These are phyloP conservation scores for Amauroascus niger DNA, from an alignment of 2,329 filamentous ascomycete species.

Conservation along the genomic window DNA sequence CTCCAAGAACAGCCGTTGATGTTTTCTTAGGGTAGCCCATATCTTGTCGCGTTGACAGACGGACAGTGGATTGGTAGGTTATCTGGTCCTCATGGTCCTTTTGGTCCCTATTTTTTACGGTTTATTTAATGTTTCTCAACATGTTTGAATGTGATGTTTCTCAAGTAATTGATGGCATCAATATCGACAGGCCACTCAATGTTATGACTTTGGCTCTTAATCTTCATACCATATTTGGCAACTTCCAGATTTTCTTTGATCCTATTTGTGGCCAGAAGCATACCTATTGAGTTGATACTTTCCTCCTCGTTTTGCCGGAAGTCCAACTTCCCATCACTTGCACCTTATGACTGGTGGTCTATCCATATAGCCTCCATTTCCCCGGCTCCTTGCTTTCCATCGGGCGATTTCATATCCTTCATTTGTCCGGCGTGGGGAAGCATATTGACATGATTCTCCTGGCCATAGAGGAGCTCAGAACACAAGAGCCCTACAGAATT, in stretches of 20 bases:
- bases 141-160: constrained; percentile 35
- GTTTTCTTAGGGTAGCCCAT: not conserved
- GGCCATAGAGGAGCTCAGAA: not conserved
- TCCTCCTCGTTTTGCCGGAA: not conserved
- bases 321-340: not conserved
- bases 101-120: not conserved
- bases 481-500: not conserved
- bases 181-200: constrained; percentile 36
- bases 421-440: not conserved
- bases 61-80: not conserved
- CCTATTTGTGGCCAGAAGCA: not conserved
- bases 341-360: constrained; percentile 20
- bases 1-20: not conserved
- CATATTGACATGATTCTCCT: not conserved
- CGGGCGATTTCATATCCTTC: constrained; percentile 17
- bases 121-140: constrained; percentile 27
- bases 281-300: not conserved
- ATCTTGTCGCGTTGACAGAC: not conserved
- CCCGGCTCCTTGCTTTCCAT: constrained; percentile 18
- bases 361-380: constrained; percentile 25
- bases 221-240: constrained; percentile 26
- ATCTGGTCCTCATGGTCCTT: too few species aligned
- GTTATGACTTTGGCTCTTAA: constrained; percentile 28
- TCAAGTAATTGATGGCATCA: constrained; percentile 30
- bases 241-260: constrained; percentile 14